phyloP scores from a whole-genome alignment of 1,284 basidiomycete species.

The Malassezia caprae region DNA sequence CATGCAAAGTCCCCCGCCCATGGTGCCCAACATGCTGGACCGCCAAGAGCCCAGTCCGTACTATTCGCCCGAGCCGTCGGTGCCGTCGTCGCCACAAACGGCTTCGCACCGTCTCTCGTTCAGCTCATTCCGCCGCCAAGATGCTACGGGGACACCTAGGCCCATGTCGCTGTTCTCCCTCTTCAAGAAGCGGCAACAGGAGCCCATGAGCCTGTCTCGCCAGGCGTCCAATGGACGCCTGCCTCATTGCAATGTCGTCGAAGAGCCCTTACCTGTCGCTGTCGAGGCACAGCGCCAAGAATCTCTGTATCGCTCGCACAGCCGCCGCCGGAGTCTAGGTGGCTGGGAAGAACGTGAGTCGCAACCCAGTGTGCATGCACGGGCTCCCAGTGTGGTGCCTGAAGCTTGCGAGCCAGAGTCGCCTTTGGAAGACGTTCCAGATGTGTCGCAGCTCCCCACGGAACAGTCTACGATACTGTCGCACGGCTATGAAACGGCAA shows the following conservation, averaged over 20 bases:
- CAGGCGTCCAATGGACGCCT: slow-evolving; percentile 1
- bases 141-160: background rate
- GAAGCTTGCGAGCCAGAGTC: background rate
- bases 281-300: slow-evolving; percentile 1
- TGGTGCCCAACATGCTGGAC: background rate
- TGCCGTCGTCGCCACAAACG: background rate
- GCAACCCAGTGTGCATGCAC: background rate
- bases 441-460: background rate
- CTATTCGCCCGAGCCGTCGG: background rate
- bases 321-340: slow-evolving; percentile 11
- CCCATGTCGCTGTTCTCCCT: background rate
- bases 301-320: slow-evolving; percentile 2
- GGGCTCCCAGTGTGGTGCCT: background rate
- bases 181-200: background rate
- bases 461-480: background rate
- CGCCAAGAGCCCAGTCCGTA: slow-evolving; percentile 10
- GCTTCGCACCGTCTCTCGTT: background rate
- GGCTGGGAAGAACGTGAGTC: background rate
- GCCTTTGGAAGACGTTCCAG: background rate
- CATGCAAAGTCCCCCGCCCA: background rate
- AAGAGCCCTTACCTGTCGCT: slow-evolving; percentile 12
- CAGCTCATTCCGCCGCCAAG: background rate
- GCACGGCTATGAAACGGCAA: background rate
- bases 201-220: background rate
- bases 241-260: background rate